Evolutionary conservation across 2,329 filamentous ascomycete genomes (phyloP).

Genomic region (Zymoseptoria brevis): DNA sequence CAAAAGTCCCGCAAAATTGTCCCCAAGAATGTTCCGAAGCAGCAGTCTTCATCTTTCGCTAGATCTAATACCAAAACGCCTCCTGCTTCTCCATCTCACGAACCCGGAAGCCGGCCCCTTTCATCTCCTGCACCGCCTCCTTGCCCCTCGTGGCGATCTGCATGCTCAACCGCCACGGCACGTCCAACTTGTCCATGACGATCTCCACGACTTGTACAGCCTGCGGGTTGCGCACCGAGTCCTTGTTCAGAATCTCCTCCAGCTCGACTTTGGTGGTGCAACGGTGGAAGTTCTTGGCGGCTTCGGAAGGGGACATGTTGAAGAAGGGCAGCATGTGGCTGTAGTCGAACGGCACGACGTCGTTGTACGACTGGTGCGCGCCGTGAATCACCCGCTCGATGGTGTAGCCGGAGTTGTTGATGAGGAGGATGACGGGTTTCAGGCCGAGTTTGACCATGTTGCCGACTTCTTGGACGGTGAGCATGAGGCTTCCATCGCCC

Average conservation of each 20-base stretch:
- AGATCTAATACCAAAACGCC: not conserved
- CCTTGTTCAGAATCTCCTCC: slow-evolving; percentile 27
- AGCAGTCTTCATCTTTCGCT: not conserved
- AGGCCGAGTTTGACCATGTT: slow-evolving; percentile 48
- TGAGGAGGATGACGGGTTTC: slow-evolving; percentile 34
- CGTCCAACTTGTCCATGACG: slow-evolving; percentile 27
- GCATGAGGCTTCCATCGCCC: slow-evolving; percentile 56
- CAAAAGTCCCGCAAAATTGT: not conserved
- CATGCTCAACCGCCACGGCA: not conserved
- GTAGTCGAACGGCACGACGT: slow-evolving; percentile 3
- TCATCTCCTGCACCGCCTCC: not conserved
- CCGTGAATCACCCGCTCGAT: slow-evolving; percentile 43
- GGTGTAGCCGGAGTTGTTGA: slow-evolving; percentile 42
- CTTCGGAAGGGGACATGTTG: slow-evolving; percentile 22
- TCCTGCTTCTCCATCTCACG: not conserved
- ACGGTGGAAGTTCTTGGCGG: slow-evolving; percentile 29
- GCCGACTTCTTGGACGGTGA: slow-evolving; percentile 58
- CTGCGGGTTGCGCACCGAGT: slow-evolving; percentile 26
- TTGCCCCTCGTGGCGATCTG: not conserved
- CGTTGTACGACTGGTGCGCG: slow-evolving; percentile 19
- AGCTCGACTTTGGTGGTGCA: slow-evolving; percentile 30
- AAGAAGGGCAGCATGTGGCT: slow-evolving; percentile 35
- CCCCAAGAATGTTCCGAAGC: not conserved
- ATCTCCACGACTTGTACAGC: slow-evolving; percentile 36
- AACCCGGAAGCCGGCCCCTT: not conserved